A percentile compares a stretch with the other conserved stretches of the same genome.
phyloP scores from a whole-genome alignment of 2,329 filamentous ascomycete genomes.

The Juglanconis oblonga region DNA sequence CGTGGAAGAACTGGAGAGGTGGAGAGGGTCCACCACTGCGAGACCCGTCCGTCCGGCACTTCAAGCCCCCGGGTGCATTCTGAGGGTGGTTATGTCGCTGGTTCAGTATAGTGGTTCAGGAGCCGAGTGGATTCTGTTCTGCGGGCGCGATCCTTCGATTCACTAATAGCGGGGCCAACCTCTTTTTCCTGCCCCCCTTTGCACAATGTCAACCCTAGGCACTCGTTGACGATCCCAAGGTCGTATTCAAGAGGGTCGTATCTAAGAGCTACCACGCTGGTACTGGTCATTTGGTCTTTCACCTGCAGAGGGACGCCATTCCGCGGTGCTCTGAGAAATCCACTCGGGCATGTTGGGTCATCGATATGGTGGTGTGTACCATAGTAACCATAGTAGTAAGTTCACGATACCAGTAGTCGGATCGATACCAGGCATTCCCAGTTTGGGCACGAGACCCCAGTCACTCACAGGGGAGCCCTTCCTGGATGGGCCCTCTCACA shows the following conservation, averaged over 20 bases:
- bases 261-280: neutral
- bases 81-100: too few species aligned
- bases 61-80: too few species aligned
- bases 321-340: too few species aligned
- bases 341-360: too few species aligned
- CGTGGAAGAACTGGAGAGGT: neutral
- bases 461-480: neutral
- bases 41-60: neutral
- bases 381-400: too few species aligned
- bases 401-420: neutral
- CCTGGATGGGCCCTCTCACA: neutral
- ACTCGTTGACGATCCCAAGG: neutral
- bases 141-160: neutral
- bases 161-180: neutral
- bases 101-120: too few species aligned
- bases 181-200: neutral
- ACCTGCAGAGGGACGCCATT: neutral
- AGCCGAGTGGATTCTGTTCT: neutral
- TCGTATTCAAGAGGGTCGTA: neutral
- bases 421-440: slow-evolving; percentile 2
- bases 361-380: too few species aligned
- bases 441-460: neutral
- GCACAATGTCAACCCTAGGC: neutral
- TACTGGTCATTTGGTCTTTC: neutral
- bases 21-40: neutral